Evolutionary conservation across 805 yeast genomes (phyloP).

Genomic region (Pichia heedii): DNA sequence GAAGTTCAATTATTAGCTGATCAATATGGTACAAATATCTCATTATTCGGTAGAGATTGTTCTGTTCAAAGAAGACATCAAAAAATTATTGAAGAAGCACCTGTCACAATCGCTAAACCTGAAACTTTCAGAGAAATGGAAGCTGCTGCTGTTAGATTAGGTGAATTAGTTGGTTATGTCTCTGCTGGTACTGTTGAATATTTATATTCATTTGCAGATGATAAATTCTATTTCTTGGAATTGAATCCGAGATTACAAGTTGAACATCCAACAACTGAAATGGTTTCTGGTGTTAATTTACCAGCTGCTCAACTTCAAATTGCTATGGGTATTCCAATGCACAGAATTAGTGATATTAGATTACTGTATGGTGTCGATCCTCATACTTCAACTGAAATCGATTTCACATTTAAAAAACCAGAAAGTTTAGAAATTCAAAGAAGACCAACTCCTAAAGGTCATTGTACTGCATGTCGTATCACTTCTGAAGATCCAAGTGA

Average conservation of each 20-base stretch:
- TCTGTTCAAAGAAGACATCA: constrained; percentile 99
- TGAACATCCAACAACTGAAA: constrained; percentile 99
- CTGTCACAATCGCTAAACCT: constrained; percentile 86
- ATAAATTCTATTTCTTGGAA: constrained; percentile 92
- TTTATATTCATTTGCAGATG: constrained; percentile 86
- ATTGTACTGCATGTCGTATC: constrained; percentile 97
- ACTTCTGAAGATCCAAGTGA: constrained; percentile 99
- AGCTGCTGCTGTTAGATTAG: constrained; percentile 93
- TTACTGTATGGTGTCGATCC: constrained; percentile 93
- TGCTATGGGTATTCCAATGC: constrained; percentile 99
- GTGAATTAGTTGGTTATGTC: constrained; percentile 94
- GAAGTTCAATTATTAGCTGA: constrained; percentile 97
- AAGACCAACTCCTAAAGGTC: constrained; percentile 94
- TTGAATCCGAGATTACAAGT: constrained; percentile 98
- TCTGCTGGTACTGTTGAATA: constrained; percentile 99
- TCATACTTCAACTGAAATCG: constrained; percentile 80
- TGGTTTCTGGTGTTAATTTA: constrained; percentile 96
- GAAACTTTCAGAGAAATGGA: constrained; percentile 90
- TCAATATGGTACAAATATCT: constrained; percentile 96
- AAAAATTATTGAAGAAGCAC: constrained; percentile 98
- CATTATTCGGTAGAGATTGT: constrained; percentile 97
- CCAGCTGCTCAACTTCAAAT: constrained; percentile 98
- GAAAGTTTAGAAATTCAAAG: constrained; percentile 72
- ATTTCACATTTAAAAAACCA: constrained; percentile 75
- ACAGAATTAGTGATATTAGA: constrained; percentile 88